Evolutionary conservation across 2,329 filamentous ascomycete species (phyloP), one percentile per base, ranked within the genome.

Genomic region (Biscogniauxia mediterranea): DNA sequence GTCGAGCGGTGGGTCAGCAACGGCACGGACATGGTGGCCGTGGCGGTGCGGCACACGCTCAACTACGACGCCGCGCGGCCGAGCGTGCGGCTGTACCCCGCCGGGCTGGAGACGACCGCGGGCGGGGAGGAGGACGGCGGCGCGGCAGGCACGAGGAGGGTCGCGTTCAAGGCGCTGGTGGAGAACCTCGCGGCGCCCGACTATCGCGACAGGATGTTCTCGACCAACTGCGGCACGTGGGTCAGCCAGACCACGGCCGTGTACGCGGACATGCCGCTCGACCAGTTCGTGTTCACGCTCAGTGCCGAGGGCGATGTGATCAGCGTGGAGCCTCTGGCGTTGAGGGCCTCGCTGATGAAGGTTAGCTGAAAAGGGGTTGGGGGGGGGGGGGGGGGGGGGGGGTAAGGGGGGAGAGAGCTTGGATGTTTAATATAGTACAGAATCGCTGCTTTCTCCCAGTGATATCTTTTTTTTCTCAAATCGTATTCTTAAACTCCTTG

Each of bases 171-270:
- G 60, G 69, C 70, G 13, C 66, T 73, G 61, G 60, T 73, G 2
- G 69, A 72, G 64, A 66, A 72, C 25, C 64, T 69, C 19, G 65
- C 59, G 20, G 49, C 60, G 17, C 15, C 59, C 21, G 68, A 72
- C 20, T 64, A 65, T 4, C 32, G 56, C 7, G 54, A 20, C 11
- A 59, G 59, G 2, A 71, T 71, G 69, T 73, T 73, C 59, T 70
- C 68, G 8, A 71, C 70, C 17, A 69, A 71, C 51, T 73, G 71
- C 60, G 70, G 69, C 5, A 70, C 70, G 1, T 72, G 69, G 71
- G 68, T 72, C 19, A 62, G 65, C 25, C 71, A 70, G 62, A 69
- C 67, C 17, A 60, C 65, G 9, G 68, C 65, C 0, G 69, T 71
- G 11, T 73, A 71, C 21, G 70, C 69, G 32, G 63, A 70, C 28